Evolutionary conservation across 2,329 filamentous ascomycete genomes (phyloP), one percentile per base, ranked within the genome.

Genomic region (Fusarium lateritium): DNA sequence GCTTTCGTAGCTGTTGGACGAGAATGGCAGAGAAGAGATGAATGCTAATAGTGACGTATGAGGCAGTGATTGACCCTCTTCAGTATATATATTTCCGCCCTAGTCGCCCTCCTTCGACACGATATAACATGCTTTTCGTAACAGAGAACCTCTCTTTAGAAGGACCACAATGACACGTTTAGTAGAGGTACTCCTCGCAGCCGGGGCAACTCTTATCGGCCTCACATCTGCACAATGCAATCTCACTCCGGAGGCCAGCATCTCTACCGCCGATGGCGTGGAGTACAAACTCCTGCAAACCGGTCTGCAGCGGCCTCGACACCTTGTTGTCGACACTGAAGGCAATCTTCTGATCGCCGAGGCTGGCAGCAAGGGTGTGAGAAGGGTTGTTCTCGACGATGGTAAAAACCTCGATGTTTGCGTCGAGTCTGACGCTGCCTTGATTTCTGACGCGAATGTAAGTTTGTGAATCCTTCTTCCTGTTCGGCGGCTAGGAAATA

Each of bases 361-460:
- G 38, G 44, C 54, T 39, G 44, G 54, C 1, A 50, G 11, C 7
- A 38, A 44, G 38, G 57, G 57, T 1, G 57, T 61, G 0, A 61
- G 57, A 4, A 60, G 57, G 8, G 38, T 61, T 38, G 55, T 61
- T 5, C 57, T 61, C 8, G 44, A 61, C 14, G 43, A 39, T 21
- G 57, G 57, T 2, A 60, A 61, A 26, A n/a, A 60, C 5, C 55
- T 61, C 0, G 55, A 59, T 15, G 57, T 61, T 10, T 61, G 57
- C 19, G 52, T 61, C 10, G 55, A 60, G 24, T 61, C 57, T 22
- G 55, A 61, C 6, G n/a, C 33, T 1, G 44, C 57, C 4, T 26
- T 61, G 19, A 61, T 61, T 19, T 38, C 57, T 10, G 46, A 52
- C 7, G 31, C 36, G 1, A 49, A 26, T 44, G 57, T 61, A 59